Evolutionary conservation across 2,329 filamentous ascomycete species (phyloP).

Genomic region (Claviceps sp.): DNA sequence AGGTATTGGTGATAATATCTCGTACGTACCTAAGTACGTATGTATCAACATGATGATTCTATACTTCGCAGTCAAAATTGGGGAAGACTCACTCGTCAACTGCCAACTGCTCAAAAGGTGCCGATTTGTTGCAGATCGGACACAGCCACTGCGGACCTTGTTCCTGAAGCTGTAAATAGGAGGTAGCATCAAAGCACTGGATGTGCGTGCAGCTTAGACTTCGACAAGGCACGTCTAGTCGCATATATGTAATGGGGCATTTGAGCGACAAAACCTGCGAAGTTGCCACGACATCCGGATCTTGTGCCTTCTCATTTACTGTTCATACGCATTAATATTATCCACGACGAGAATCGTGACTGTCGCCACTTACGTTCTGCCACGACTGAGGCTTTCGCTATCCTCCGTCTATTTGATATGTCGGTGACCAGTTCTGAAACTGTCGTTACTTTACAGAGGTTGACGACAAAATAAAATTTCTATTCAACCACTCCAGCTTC

Average conservation of each 20-base stretch:
- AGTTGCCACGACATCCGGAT: constrained; percentile 79
- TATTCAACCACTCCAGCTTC: constrained; percentile 21
- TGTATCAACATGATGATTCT: constrained; percentile 2
- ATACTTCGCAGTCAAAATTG: not conserved
- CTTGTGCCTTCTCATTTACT: constrained; percentile 73
- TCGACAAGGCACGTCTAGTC: constrained; percentile 68
- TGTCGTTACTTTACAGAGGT: constrained; percentile 60
- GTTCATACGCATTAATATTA: constrained; percentile 1
- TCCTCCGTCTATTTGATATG: constrained; percentile 55
- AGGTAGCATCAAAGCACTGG: constrained; percentile 87
- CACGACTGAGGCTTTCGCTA: constrained; percentile 71
- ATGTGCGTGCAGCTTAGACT: constrained; percentile 73
- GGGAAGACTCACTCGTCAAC: constrained; percentile 60
- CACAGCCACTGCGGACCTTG: constrained; percentile 97
- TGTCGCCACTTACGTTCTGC: constrained; percentile 53
- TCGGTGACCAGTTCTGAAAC: constrained; percentile 57
- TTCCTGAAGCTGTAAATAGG: constrained; percentile 86
- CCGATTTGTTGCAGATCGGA: constrained; percentile 76
- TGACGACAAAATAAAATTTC: constrained; percentile 61
- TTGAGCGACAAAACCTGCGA: constrained; percentile 84
- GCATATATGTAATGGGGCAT: constrained; percentile 77
- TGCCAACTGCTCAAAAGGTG: constrained; percentile 68
- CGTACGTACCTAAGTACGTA: constrained; percentile 56
- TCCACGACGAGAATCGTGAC: not conserved
- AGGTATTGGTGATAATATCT: constrained; percentile 68